These are phyloP conservation scores for Protomyces inouyei DNA, from an alignment of 1,139 yeast species.

Conservation along the genomic window DNA sequence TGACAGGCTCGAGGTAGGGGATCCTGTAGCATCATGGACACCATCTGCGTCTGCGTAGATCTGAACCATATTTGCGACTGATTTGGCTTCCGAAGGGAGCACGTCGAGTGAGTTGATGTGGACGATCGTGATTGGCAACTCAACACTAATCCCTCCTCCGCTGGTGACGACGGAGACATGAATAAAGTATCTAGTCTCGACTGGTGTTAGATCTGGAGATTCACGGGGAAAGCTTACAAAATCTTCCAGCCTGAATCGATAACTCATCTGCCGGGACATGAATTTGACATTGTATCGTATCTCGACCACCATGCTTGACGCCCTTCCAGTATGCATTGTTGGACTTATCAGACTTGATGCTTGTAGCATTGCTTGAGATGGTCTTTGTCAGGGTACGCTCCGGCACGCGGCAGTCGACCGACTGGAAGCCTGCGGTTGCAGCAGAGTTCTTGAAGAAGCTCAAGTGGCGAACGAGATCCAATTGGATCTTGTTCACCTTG, in stretches of 20 bases:
- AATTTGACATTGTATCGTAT: slow-evolving; percentile 17
- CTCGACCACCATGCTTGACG: slow-evolving; percentile 21
- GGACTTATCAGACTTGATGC: slow-evolving; percentile 10
- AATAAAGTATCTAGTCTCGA: slow-evolving; percentile 12
- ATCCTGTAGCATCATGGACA: no score
- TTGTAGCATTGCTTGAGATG: slow-evolving; percentile 10
- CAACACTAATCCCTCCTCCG: slow-evolving; percentile 14
- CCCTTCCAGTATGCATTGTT: slow-evolving; percentile 25
- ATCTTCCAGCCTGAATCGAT: slow-evolving; percentile 26
- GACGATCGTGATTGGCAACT: slow-evolving; percentile 15
- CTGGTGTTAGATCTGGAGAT: background rate
- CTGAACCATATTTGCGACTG: slow-evolving; percentile 19
- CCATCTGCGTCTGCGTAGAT: slow-evolving; percentile 1
- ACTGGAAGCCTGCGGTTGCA: slow-evolving; percentile 26
- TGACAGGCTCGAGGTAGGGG: background rate
- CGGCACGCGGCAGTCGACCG: slow-evolving; percentile 25
- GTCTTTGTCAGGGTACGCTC: slow-evolving; percentile 21
- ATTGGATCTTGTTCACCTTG: slow-evolving; percentile 3
- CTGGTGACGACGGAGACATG: background rate
- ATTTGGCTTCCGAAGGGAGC: slow-evolving; percentile 13
- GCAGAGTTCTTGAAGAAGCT: slow-evolving; percentile 24
- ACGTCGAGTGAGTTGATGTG: slow-evolving; percentile 24
- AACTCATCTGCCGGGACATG: slow-evolving; percentile 25
- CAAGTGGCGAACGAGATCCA: slow-evolving; percentile 24
- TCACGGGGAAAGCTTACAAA: background rate